Evolutionary conservation across 2,329 filamentous ascomycete genomes (phyloP), one percentile per base, ranked within the genome.

Genomic region (Coleophoma cylindrospora): DNA sequence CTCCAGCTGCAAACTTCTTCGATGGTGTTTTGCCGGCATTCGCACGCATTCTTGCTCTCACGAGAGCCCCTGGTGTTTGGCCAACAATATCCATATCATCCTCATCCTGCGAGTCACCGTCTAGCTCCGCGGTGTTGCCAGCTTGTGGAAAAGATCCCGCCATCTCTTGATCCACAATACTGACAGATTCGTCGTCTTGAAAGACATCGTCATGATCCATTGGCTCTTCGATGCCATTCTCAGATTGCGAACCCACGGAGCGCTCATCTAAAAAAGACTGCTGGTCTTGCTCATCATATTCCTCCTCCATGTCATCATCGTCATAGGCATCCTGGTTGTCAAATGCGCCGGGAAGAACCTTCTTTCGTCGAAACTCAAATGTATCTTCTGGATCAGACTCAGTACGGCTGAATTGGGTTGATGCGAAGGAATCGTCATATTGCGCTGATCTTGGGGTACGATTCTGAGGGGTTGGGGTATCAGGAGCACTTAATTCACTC

Each of bases 251-350:
- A 87, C 86, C 87, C 83, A 84, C 86, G 83, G 87, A 91, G 84
- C 87, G 84, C 76, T 85, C 80, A 81, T 85, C 89, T 88, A 91
- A 91, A 92, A 94, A 92, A 91, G 88, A 89, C 80, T 83, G 76
- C 61, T 70, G 68, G 47, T 71, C 66, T 62, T 69, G 55, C 68
- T 70, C 52, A 65, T 54, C 51, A 50, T 56, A 49, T 36, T 56
- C 65, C 54, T 77, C 74, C 50, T 71, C 69, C 61, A 74, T 71
- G 50, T 70, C 69, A 19, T 83, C 79, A 49, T 83, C 79, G 50
- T 80, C 75, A 55, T 77, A 76, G 41, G 75, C 61, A 34, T 74
- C 74, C 32, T 74, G 72, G 45, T 81, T 76, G 34, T 89, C 86
- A 68, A 96, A 97, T 0, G 89, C 83, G 45, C 94, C 92, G 5